Percentiles rank a stretch among this genome's conserved stretches.
Conservation (phyloP, 225 moss, liverwort and hornwort species). For the Physcomitrium patens region DNA sequence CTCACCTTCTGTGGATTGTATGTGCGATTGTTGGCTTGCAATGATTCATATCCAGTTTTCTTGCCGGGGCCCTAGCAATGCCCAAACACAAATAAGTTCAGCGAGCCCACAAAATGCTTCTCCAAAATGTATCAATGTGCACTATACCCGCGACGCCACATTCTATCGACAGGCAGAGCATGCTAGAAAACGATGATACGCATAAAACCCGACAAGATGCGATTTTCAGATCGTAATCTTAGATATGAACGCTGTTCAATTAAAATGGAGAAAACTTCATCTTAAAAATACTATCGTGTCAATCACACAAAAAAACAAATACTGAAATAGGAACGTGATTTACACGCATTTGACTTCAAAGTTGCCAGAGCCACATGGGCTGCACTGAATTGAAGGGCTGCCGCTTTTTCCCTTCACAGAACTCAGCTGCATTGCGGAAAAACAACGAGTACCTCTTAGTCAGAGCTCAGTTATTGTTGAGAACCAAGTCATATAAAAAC, state of each 20-base stretch:
- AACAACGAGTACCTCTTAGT: background rate
- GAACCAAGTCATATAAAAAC: background rate
- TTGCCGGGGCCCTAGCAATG: conserved; percentile 34
- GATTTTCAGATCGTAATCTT: too few relatives aligned
- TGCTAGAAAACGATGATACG: too few relatives aligned
- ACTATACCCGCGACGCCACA: background rate
- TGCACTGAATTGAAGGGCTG: conserved; percentile 33
- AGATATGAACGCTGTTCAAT: too few relatives aligned
- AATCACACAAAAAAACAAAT: too few relatives aligned
- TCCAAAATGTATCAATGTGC: too few relatives aligned
- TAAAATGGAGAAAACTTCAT: too few relatives aligned
- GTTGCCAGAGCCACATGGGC: background rate
- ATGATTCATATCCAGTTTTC: conserved; percentile 49
- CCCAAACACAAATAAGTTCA: background rate
- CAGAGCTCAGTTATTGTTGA: background rate
- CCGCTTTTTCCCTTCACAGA: conserved; percentile 16
- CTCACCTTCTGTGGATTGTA: conserved; percentile 46
- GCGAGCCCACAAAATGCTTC: too few relatives aligned
- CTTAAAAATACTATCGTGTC: too few relatives aligned
- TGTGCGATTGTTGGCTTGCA: conserved; percentile 45
- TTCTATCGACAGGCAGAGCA: background rate
- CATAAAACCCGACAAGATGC: too few relatives aligned
- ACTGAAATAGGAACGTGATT: background rate
- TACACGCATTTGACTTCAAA: conserved; percentile 33
- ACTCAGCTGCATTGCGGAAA: conserved; percentile 18